These are phyloP conservation scores for Anethum foeniculum DNA, from an alignment of 140 eudicot genomes.

Conservation along the genomic window DNA sequence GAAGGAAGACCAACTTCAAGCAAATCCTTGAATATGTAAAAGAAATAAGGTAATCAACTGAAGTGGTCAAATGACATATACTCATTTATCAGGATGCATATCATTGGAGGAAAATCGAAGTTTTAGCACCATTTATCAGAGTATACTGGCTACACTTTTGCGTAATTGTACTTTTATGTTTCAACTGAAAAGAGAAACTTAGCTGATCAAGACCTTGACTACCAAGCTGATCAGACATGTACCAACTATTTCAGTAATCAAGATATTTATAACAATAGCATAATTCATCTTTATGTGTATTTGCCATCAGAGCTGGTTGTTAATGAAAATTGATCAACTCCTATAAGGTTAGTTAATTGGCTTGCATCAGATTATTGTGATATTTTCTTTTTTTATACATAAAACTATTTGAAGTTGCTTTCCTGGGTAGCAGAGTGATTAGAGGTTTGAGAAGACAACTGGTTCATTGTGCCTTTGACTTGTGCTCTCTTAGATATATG, in stretches of 20 bases:
- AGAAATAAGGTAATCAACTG: constrained; percentile 72
- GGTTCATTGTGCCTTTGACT: neutral
- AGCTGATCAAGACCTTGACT: neutral
- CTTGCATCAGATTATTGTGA: neutral
- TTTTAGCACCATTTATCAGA: neutral
- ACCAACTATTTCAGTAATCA: neutral
- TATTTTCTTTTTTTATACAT: neutral
- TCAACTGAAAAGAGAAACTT: neutral
- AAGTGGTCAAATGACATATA: neutral
- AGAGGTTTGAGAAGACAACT: neutral
- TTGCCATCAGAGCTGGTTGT: neutral
- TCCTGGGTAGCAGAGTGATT: neutral
- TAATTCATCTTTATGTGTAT: neutral
- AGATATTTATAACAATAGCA: neutral
- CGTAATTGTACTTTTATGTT: neutral
- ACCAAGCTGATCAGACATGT: neutral
- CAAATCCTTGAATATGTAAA: constrained; percentile 93
- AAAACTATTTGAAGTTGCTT: neutral
- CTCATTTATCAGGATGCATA: neutral
- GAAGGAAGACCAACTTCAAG: constrained; percentile 91
- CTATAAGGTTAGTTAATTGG: neutral
- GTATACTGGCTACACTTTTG: neutral
- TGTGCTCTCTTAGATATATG: neutral
- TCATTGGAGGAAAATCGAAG: neutral
- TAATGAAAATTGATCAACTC: neutral